A percentile compares a stretch with the other conserved stretches of the same genome.
Conservation (phyloP, 495 filamentous ascomycete species). For the Antarctomyces pellizariae region DNA sequence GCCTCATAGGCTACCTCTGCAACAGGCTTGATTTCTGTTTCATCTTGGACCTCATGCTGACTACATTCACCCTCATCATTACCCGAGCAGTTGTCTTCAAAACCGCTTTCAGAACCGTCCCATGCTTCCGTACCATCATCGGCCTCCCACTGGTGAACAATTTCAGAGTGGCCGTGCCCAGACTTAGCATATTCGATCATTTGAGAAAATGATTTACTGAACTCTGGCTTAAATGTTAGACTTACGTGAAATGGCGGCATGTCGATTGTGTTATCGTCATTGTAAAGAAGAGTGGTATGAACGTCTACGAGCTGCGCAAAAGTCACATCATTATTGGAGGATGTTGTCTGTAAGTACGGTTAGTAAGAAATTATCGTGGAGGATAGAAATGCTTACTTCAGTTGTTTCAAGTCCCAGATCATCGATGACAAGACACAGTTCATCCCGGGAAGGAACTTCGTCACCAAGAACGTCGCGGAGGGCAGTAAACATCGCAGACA, state of each 20-base stretch:
- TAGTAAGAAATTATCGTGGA: background rate
- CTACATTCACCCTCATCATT: background rate
- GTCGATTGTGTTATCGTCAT: constrained; percentile 34
- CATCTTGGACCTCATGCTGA: background rate
- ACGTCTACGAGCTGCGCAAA: constrained; percentile 32
- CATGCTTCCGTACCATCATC: constrained; percentile 9
- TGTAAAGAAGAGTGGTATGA: constrained; percentile 29
- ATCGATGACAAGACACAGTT: constrained; percentile 43
- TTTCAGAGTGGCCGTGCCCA: constrained; percentile 34
- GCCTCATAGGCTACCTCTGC: background rate
- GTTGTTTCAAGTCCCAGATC: constrained; percentile 43
- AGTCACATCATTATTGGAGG: constrained; percentile 13
- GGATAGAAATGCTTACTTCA: constrained; percentile 40
- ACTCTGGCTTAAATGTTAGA: constrained; percentile 25
- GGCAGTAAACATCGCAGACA: constrained; percentile 36
- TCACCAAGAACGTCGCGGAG: constrained; percentile 42
- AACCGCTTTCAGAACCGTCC: constrained; percentile 8
- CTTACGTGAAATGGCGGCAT: constrained; percentile 30
- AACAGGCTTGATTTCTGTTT: background rate
- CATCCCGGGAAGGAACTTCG: constrained; percentile 40
- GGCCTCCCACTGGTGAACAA: constrained; percentile 13
- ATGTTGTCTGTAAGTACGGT: constrained; percentile 12
- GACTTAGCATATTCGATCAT: constrained; percentile 23
- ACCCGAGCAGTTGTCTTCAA: constrained; percentile 1
- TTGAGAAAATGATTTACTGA: constrained; percentile 22